phyloP scores from a whole-genome alignment of 2,329 filamentous ascomycete species.

The Coniosporium tulheliwenetii region DNA sequence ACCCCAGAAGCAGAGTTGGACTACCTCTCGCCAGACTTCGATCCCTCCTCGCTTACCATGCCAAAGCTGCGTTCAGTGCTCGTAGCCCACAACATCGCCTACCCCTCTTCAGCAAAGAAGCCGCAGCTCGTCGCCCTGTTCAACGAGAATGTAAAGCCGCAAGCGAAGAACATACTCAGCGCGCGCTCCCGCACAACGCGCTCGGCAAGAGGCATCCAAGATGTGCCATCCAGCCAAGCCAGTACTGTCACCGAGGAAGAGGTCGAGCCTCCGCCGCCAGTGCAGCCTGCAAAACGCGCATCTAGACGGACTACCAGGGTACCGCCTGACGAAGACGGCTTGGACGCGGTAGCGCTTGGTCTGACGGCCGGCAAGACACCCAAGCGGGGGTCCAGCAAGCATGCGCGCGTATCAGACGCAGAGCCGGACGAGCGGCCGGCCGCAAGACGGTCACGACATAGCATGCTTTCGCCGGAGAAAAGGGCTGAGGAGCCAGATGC shows the following conservation, averaged over 20 bases:
- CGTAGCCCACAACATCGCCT: constrained; percentile 72
- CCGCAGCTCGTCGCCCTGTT: constrained; percentile 73
- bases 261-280: constrained; percentile 22
- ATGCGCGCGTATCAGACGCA: constrained; percentile 21
- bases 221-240: constrained; percentile 50
- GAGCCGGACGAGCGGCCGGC: constrained; percentile 17
- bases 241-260: constrained; percentile 41
- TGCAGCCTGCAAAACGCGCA: constrained; percentile 2
- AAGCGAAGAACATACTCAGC: constrained; percentile 60
- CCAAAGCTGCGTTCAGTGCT: constrained; percentile 82
- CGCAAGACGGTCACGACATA: constrained; percentile 21
- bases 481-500: constrained; percentile 34
- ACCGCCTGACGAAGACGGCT: background rate
- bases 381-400: constrained; percentile 25
- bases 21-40: constrained; percentile 78
- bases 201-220: constrained; percentile 70
- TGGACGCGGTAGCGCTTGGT: background rate
- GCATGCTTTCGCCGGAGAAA: constrained; percentile 17
- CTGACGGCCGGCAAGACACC: constrained; percentile 34
- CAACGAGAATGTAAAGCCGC: constrained; percentile 60
- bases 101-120: constrained; percentile 86
- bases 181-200: constrained; percentile 67
- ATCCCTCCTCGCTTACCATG: constrained; percentile 69
- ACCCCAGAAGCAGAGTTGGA: constrained; percentile 40
- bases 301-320: constrained; percentile 1